A percentile compares a stretch with the other conserved stretches of the same genome.
Evolutionary conservation across 441 rosid species (phyloP).

Genomic region (Brassica hybrid): DNA sequence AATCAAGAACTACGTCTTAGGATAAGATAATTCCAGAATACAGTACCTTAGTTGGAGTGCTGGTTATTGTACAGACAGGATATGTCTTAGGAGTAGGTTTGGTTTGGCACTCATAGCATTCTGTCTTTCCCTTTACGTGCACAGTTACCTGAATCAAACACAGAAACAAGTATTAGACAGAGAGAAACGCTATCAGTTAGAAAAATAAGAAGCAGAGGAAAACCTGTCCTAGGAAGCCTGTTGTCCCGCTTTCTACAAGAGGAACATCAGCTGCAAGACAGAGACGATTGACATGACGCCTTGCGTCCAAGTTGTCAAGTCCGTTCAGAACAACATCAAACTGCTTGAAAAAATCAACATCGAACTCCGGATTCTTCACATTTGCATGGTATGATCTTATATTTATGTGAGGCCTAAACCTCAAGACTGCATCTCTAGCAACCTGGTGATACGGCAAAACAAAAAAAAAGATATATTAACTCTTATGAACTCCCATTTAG

Average conservation of each 20-base stretch:
- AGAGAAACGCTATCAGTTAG: slow-evolving; percentile 8
- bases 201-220: background rate
- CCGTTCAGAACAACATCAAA: slow-evolving; percentile 95
- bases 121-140: slow-evolving; percentile 90
- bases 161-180: slow-evolving; percentile 14
- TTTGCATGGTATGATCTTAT: slow-evolving; percentile 89
- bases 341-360: slow-evolving; percentile 89
- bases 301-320: slow-evolving; percentile 94
- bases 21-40: background rate
- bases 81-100: slow-evolving; percentile 98
- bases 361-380: slow-evolving; percentile 81
- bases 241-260: slow-evolving; percentile 97
- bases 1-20: slow-evolving; percentile 1
- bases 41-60: slow-evolving; percentile 95
- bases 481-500: background rate
- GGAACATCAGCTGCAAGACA: slow-evolving; percentile 97
- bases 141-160: slow-evolving; percentile 72
- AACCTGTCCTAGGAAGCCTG: slow-evolving; percentile 99
- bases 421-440: slow-evolving; percentile 94
- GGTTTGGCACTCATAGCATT: slow-evolving; percentile 95
- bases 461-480: slow-evolving; percentile 6
- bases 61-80: slow-evolving; percentile 98
- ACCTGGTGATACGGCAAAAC: slow-evolving; percentile 57
- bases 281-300: slow-evolving; percentile 96
- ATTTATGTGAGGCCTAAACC: slow-evolving; percentile 83